phyloP scores from a whole-genome alignment of 2,329 filamentous ascomycete species.

The Lasiodiplodia citricola region DNA sequence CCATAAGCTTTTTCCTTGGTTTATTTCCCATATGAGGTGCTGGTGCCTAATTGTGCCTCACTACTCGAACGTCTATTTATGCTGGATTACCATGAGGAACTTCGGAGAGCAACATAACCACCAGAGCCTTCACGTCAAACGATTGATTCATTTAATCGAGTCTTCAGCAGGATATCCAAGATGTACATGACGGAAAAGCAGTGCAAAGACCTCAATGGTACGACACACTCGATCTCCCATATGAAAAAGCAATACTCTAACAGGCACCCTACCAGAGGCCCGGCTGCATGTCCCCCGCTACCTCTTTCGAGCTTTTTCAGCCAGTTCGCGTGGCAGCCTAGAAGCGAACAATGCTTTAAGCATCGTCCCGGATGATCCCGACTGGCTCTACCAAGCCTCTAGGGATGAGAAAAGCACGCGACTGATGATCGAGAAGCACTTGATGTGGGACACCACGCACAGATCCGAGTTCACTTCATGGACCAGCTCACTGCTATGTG shows the following conservation, averaged over 20 bases:
- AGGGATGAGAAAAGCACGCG: neutral
- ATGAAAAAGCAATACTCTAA: neutral
- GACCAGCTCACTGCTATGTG: constrained; percentile 18
- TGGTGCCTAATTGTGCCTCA: neutral
- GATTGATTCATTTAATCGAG: too few species aligned
- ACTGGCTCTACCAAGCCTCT: neutral
- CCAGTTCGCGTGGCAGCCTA: neutral
- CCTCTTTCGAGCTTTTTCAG: constrained; percentile 20
- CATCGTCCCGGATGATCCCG: neutral
- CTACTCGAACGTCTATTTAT: neutral
- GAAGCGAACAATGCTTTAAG: neutral
- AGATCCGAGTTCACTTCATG: constrained; percentile 19
- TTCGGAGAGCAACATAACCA: too few species aligned
- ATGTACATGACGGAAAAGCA: constrained; percentile 16
- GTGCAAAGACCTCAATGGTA: neutral
- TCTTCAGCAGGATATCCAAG: neutral
- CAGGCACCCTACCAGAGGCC: neutral
- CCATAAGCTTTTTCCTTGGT: too few species aligned
- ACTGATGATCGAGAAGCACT: constrained; percentile 3
- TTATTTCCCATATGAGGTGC: neutral
- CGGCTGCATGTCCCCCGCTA: constrained; percentile 8
- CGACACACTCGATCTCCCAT: too few species aligned
- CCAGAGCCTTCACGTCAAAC: too few species aligned
- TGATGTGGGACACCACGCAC: neutral
- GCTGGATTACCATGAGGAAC: too few species aligned